Conservation (phyloP, 2,329 filamentous ascomycete genomes). For the Pleoardoris graminearum region DNA sequence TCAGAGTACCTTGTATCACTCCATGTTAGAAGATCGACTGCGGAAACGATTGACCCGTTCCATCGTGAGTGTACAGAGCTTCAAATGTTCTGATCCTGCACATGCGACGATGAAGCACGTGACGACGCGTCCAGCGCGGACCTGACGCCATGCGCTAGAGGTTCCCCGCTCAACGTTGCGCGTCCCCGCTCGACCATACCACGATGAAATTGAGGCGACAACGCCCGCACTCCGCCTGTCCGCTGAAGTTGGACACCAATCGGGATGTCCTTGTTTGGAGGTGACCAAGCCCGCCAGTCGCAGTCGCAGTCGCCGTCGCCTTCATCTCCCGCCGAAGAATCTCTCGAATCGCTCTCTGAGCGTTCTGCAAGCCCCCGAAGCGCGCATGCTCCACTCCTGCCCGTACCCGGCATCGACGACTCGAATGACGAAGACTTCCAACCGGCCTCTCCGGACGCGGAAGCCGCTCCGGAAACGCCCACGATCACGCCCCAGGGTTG, state of each 20-base stretch:
- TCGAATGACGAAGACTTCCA: slow-evolving; percentile 21
- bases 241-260: slow-evolving; percentile 17
- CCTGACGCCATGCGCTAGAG: neutral
- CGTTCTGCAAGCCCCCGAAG: slow-evolving; percentile 13
- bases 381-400: slow-evolving; percentile 13
- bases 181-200: neutral
- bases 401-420: slow-evolving; percentile 4
- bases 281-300: slow-evolving; percentile 28
- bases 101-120: neutral
- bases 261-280: slow-evolving; percentile 46
- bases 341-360: neutral
- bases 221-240: neutral
- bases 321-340: slow-evolving; percentile 1
- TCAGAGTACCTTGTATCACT: no score
- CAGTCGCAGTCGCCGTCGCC: slow-evolving; percentile 16
- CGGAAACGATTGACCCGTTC: no score
- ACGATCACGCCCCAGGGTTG: slow-evolving; percentile 67
- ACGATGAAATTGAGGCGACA: neutral
- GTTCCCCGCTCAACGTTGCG: neutral
- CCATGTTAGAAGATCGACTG: no score
- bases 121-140: neutral
- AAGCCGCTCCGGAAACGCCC: neutral
- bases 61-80: no score
- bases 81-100: no score
- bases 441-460: slow-evolving; percentile 2